Evolutionary conservation across 129 eudicot genomes (phyloP), one percentile per base, ranked within the genome.

Genomic region (Tagetes patula): DNA sequence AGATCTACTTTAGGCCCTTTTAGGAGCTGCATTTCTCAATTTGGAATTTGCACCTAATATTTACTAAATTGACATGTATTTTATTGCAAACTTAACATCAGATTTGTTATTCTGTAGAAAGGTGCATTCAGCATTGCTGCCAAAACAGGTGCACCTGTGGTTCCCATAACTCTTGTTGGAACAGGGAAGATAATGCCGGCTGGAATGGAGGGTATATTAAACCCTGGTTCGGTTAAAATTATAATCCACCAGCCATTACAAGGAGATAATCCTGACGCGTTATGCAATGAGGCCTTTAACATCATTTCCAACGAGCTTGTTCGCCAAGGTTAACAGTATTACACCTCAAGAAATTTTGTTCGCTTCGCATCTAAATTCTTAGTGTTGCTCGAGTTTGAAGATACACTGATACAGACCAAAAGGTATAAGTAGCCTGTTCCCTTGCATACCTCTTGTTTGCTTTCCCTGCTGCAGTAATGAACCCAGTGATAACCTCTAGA

Each of bases 51-150:
- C 42, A 61, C 66, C 30, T 61, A 36, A 34, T 33, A 61, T 1
- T n/a, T 61, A 61, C 45, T 36, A 12, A 34, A 36, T 61, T 3
- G 5, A 61, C 11, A 34, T 61, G 27, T 6, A 61, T 34, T 40
- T 40, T 65, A 7, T 43, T 66, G 53, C 68, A 59, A 72, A 20
- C 65, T 34, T 59, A 34, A 59, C 64, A 6, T 7, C 30, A 59
- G 65, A 32, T 62, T 40, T 34, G 14, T 59, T 66, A 37, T n/a
- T 63, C 8, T 87, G 74, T 69, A 94, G 98, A 94, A 94, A 89
- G 98, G 98, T 53, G 98, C 98, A 67, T 94, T 94, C 80, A 94
- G 96, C 79, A 82, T 90, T 69, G 98, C 98, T 68, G 88, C 89
- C 54, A 94, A 93, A 82, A 81, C 90, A 8, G 83, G 89, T 74